These are phyloP conservation scores for Talaromyces sp. DNA, from an alignment of 2,329 filamentous ascomycete species.

Conservation along the genomic window DNA sequence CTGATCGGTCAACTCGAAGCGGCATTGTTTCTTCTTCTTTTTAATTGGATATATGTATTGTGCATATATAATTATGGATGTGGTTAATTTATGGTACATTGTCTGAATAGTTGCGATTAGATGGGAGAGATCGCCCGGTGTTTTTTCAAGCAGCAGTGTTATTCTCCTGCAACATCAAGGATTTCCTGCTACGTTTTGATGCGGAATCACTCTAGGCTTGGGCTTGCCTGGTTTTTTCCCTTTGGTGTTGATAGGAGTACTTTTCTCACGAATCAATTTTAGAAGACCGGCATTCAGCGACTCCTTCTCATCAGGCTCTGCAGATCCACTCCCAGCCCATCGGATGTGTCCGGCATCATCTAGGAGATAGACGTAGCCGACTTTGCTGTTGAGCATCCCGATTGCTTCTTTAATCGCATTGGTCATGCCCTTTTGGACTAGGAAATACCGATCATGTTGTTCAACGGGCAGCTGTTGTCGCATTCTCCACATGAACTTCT, in stretches of 20 bases:
- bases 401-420: conserved; percentile 56
- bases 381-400: conserved; percentile 78
- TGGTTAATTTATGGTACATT: not conserved
- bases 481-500: conserved; percentile 50
- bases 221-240: conserved; percentile 2
- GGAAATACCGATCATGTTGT: conserved; percentile 56
- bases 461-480: conserved; percentile 44
- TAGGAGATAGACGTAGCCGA: conserved; percentile 89
- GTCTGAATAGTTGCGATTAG: not conserved
- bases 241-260: conserved; percentile 14
- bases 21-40: not conserved
- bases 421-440: conserved; percentile 54
- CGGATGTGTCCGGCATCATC: conserved; percentile 84
- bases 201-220: conserved; percentile 5
- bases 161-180: not conserved
- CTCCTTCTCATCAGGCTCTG: conserved; percentile 37
- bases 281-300: conserved; percentile 38
- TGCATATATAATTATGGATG: conserved; percentile 2
- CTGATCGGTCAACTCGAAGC: not conserved
- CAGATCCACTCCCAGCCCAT: conserved; percentile 74
- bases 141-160: not conserved
- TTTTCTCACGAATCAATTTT: conserved; percentile 40
- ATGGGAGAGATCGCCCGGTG: not conserved
- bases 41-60: not conserved
- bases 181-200: not conserved